Conservation (phyloP, 2,329 filamentous ascomycete species). For the Juglanconis sp. region DNA sequence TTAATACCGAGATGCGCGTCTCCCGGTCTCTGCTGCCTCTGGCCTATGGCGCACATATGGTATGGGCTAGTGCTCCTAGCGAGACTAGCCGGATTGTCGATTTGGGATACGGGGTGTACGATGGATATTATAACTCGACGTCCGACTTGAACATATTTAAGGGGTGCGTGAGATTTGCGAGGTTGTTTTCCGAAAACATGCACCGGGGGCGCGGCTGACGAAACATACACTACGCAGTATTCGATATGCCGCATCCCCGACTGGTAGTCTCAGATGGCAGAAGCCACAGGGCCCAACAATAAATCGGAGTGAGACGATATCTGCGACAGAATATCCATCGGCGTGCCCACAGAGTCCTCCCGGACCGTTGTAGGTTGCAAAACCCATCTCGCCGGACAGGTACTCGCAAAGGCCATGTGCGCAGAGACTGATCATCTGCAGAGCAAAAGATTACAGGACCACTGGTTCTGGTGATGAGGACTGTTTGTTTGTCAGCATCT, state of each 20-base stretch:
- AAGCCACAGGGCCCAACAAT: neutral
- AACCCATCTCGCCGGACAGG: neutral
- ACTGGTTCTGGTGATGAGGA: slow-evolving; percentile 8
- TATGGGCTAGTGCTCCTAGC: neutral
- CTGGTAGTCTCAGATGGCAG: slow-evolving; percentile 1
- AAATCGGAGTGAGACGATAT: neutral
- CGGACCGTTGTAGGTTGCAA: neutral
- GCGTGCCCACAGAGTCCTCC: slow-evolving; percentile 5
- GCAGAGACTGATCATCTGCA: neutral
- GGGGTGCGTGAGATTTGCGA: neutral
- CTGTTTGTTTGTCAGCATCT: slow-evolving; percentile 12
- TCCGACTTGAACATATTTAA: slow-evolving; percentile 3
- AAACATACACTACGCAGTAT: neutral
- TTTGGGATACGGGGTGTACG: slow-evolving; percentile 4
- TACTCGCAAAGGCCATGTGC: neutral
- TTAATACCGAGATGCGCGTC: neutral
- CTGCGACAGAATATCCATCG: neutral
- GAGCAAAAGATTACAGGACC: neutral
- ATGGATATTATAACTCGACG: slow-evolving; percentile 6
- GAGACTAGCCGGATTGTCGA: neutral
- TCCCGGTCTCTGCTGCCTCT: neutral
- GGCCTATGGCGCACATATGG: neutral
- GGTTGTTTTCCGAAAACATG: neutral
- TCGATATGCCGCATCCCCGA: slow-evolving; percentile 7
- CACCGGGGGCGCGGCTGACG: no score